Conservation (phyloP, 1,284 basidiomycete species). For the Ceratobasidium sp. region DNA sequence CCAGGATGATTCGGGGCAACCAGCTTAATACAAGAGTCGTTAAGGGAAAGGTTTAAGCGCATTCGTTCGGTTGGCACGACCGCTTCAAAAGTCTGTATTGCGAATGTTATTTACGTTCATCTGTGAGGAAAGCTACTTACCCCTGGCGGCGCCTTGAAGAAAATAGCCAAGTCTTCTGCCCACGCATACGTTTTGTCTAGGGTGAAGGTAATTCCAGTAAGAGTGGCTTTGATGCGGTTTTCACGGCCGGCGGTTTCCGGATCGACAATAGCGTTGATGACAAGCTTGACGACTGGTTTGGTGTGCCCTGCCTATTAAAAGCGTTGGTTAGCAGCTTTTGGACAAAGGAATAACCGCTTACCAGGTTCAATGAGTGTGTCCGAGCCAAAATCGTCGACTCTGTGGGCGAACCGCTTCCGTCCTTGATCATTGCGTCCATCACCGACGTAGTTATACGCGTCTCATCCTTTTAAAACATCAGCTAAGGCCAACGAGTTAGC, state of each 20-base stretch:
- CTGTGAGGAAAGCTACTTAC: constrained; percentile 62
- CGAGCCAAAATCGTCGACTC: constrained; percentile 64
- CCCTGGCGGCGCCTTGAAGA: constrained; percentile 89
- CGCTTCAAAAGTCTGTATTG: constrained; percentile 84
- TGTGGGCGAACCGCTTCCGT: constrained; percentile 60
- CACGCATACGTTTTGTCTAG: constrained; percentile 75
- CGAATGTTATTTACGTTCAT: constrained; percentile 26
- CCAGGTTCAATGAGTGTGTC: constrained; percentile 68
- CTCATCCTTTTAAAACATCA: constrained; percentile 68
- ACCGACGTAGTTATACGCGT: constrained; percentile 73
- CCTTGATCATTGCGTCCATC: constrained; percentile 71
- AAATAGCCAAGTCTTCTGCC: constrained; percentile 73
- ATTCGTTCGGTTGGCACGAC: constrained; percentile 94
- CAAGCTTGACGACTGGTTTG: constrained; percentile 72
- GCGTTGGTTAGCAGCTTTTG: background rate
- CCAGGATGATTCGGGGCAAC: constrained; percentile 74
- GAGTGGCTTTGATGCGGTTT: constrained; percentile 75
- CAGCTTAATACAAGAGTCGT: constrained; percentile 77
- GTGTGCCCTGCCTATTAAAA: constrained; percentile 53
- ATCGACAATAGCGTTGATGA: constrained; percentile 75
- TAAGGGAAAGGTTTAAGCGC: constrained; percentile 72
- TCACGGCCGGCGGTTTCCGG: constrained; percentile 82
- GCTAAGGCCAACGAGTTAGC: constrained; percentile 3
- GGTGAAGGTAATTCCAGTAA: constrained; percentile 77
- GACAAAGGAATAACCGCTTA: constrained; percentile 56